Conservation (phyloP, 2,329 filamentous ascomycete species). For the Pseudogymnoascus sp. region DNA sequence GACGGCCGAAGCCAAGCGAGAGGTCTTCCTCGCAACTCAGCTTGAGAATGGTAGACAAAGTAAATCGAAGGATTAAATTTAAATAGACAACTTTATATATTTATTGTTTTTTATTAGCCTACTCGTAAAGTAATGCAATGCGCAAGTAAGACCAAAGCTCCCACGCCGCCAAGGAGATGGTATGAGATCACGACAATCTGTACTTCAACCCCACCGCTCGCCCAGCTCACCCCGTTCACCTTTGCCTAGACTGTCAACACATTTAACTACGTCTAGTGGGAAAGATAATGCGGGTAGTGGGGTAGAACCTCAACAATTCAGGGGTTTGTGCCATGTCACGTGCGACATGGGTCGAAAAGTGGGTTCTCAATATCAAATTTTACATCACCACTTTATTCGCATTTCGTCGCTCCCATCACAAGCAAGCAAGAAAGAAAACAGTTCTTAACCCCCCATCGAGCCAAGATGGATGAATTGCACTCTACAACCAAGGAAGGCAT, state of each 20-base stretch:
- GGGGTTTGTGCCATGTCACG: background rate
- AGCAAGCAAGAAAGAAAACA: background rate
- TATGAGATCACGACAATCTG: no score
- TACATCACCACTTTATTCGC: background rate
- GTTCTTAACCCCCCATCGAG: no score
- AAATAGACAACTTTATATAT: background rate
- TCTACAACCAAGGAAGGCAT: background rate
- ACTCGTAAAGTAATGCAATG: background rate
- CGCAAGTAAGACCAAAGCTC: no score
- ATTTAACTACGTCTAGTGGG: no score
- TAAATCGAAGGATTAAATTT: background rate
- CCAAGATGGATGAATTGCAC: background rate
- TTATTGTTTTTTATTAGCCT: background rate
- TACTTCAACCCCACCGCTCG: no score
- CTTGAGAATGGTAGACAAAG: constrained; percentile 5
- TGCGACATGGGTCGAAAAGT: background rate
- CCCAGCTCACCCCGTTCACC: no score
- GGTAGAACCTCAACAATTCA: no score
- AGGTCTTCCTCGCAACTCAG: constrained; percentile 12
- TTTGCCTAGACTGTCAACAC: no score
- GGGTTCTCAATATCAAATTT: background rate
- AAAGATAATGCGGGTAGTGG: no score
- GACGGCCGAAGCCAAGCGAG: constrained; percentile 12
- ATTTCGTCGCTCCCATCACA: background rate
- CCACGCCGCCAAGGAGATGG: no score